phyloP scores from a whole-genome alignment of 2,329 filamentous ascomycete species.

The Pyrenophora teres region DNA sequence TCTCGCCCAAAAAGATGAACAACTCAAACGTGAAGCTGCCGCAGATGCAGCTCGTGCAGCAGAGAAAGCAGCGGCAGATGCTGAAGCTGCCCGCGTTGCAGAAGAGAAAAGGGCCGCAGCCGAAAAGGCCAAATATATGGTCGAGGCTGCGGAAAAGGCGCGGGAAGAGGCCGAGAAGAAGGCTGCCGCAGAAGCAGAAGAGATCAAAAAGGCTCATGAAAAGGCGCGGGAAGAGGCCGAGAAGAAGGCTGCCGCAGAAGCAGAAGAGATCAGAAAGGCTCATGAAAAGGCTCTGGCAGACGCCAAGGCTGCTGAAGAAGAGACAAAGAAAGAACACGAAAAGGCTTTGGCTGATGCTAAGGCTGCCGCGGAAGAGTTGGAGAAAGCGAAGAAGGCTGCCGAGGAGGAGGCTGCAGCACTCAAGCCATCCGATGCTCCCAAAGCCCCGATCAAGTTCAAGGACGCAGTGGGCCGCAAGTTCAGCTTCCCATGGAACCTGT shows the following conservation, averaged over 20 bases:
- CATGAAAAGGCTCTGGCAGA: slow-evolving; percentile 40
- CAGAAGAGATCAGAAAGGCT: slow-evolving; percentile 41
- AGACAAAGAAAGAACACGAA: slow-evolving; percentile 51
- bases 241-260: slow-evolving; percentile 43
- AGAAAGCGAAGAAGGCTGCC: slow-evolving; percentile 55
- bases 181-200: slow-evolving; percentile 39
- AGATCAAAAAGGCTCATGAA: slow-evolving; percentile 48
- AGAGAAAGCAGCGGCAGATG: slow-evolving; percentile 55
- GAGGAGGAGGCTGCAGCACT: slow-evolving; percentile 51
- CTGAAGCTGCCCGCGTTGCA: slow-evolving; percentile 57
- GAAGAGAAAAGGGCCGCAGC: slow-evolving; percentile 51
- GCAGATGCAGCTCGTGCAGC: slow-evolving; percentile 38
- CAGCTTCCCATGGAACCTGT: slow-evolving; percentile 35
- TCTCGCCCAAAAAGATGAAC: slow-evolving; percentile 50
- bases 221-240: too few species aligned
- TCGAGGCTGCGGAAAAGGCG: slow-evolving; percentile 40
- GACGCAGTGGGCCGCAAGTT: slow-evolving; percentile 40
- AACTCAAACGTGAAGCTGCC: slow-evolving; percentile 44
- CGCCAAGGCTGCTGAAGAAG: slow-evolving; percentile 39
- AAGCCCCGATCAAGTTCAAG: slow-evolving; percentile 37
- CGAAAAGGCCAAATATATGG: slow-evolving; percentile 31
- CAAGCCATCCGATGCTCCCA: slow-evolving; percentile 58
- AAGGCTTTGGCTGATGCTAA: slow-evolving; percentile 53
- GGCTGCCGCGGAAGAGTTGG: slow-evolving; percentile 50
- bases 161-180: slow-evolving; percentile 41